A percentile compares a stretch with the other conserved stretches of the same genome.
Evolutionary conservation across 2,329 filamentous ascomycete genomes (phyloP).

Genomic region (Pseudonectria buxi): DNA sequence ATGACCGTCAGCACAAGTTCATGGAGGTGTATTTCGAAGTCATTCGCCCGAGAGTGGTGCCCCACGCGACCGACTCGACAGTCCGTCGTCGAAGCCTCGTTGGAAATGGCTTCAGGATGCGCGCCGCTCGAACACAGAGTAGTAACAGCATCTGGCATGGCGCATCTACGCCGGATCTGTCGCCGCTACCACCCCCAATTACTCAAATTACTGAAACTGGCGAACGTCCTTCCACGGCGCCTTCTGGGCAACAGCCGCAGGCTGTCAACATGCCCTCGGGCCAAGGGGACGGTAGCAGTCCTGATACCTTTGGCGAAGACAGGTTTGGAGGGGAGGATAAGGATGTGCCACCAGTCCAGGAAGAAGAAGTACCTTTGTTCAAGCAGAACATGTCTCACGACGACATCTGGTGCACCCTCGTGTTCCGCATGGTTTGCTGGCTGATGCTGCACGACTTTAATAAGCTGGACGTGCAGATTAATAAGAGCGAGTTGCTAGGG

Average conservation of each 20-base stretch:
- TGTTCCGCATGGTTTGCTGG: constrained; percentile 54
- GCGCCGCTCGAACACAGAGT: constrained; percentile 17
- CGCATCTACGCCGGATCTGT: too few relatives aligned
- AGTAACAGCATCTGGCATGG: constrained; percentile 5
- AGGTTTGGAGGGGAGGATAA: neutral
- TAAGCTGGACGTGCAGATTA: constrained; percentile 45
- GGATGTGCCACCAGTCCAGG: neutral
- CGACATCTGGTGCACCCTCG: constrained; percentile 47
- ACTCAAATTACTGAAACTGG: too few relatives aligned
- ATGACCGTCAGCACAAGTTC: constrained; percentile 43
- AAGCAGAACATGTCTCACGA: constrained; percentile 25
- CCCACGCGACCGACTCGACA: constrained; percentile 24
- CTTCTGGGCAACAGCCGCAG: neutral
- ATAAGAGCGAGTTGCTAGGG: constrained; percentile 47
- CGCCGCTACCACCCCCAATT: too few relatives aligned
- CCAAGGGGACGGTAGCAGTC: constrained; percentile 3
- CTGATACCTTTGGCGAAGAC: neutral
- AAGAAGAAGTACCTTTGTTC: constrained; percentile 11
- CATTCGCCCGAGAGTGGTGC: constrained; percentile 35
- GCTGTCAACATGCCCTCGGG: neutral
- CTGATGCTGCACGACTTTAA: constrained; percentile 51
- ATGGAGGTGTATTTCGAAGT: constrained; percentile 46
- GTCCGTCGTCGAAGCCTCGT: constrained; percentile 20
- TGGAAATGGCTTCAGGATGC: constrained; percentile 12
- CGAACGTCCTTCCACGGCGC: too few relatives aligned